phyloP scores from a whole-genome alignment of 345 rosid species.

The Erucastrum elatum region DNA sequence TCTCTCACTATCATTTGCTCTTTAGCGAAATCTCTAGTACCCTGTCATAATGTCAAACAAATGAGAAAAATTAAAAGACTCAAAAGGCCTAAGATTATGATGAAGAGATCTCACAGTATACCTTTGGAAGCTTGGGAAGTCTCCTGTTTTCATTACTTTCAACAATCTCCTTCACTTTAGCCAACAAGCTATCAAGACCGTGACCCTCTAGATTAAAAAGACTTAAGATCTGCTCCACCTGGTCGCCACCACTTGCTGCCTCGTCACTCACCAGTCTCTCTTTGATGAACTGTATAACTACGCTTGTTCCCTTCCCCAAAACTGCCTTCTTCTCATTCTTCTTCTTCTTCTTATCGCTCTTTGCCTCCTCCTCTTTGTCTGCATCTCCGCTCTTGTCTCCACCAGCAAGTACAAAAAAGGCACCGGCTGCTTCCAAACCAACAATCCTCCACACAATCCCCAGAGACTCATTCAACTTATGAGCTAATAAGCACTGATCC shows the following conservation, averaged over 20 bases:
- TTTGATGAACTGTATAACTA: background rate
- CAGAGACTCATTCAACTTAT: background rate
- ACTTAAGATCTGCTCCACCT: background rate
- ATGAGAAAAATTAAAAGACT: background rate
- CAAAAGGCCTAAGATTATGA: background rate
- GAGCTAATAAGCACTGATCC: background rate
- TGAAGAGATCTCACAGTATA: slow-evolving; percentile 23
- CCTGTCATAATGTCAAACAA: slow-evolving; percentile 45
- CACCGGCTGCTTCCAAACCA: background rate
- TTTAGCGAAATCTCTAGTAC: slow-evolving; percentile 87
- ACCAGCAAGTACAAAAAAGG: background rate
- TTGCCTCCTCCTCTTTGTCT: background rate
- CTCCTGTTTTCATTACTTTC: slow-evolving; percentile 92
- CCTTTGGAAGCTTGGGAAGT: slow-evolving; percentile 95
- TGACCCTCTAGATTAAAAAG: slow-evolving; percentile 23
- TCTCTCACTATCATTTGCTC: slow-evolving; percentile 85
- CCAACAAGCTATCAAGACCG: slow-evolving; percentile 42
- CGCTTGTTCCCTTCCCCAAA: background rate
- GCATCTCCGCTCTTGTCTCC: background rate
- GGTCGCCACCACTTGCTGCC: background rate
- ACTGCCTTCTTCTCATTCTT: background rate
- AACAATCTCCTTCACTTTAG: slow-evolving; percentile 65
- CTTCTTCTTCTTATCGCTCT: background rate
- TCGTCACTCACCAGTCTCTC: background rate
- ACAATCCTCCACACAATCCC: background rate